phyloP scores from a whole-genome alignment of 2,329 filamentous ascomycete genomes.

The Chaetomiaceae sp. region DNA sequence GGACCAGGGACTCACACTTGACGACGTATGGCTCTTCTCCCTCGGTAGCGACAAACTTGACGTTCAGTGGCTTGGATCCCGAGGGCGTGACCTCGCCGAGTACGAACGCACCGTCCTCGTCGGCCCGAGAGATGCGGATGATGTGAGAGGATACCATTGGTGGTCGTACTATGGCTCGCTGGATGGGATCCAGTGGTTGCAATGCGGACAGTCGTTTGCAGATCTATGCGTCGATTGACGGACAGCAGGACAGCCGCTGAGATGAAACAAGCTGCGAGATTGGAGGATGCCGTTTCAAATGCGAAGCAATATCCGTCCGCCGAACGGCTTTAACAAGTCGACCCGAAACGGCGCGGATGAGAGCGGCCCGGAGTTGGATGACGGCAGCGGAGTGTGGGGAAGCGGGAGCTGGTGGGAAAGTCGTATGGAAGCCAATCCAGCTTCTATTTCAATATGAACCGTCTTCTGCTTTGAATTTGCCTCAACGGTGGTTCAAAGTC shows the following conservation, averaged over 20 bases:
- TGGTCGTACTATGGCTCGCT: slow-evolving; percentile 13
- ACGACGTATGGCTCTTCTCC: slow-evolving; percentile 56
- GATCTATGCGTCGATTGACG: neutral
- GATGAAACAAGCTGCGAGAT: slow-evolving; percentile 18
- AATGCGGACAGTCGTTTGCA: neutral
- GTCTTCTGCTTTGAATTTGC: neutral
- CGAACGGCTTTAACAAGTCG: slow-evolving; percentile 1
- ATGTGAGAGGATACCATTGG: slow-evolving; percentile 35
- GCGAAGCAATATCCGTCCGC: neutral
- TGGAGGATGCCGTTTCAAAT: slow-evolving; percentile 8
- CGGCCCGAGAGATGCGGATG: slow-evolving; percentile 55
- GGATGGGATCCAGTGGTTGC: neutral
- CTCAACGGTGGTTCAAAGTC: slow-evolving; percentile 9
- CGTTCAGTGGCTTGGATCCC: slow-evolving; percentile 51
- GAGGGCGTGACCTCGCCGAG: slow-evolving; percentile 55
- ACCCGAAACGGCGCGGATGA: slow-evolving; percentile 5
- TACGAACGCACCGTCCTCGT: slow-evolving; percentile 49
- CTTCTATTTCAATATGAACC: slow-evolving; percentile 21
- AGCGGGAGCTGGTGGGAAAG: slow-evolving; percentile 4
- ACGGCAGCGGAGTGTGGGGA: slow-evolving; percentile 13
- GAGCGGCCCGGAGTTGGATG: slow-evolving; percentile 5
- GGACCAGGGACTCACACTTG: slow-evolving; percentile 46
- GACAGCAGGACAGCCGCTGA: slow-evolving; percentile 3
- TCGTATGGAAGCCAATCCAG: slow-evolving; percentile 7
- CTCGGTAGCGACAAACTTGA: slow-evolving; percentile 66